Evolutionary conservation across 2,329 filamentous ascomycete species (phyloP).

Genomic region (Penicillium occitanis): DNA sequence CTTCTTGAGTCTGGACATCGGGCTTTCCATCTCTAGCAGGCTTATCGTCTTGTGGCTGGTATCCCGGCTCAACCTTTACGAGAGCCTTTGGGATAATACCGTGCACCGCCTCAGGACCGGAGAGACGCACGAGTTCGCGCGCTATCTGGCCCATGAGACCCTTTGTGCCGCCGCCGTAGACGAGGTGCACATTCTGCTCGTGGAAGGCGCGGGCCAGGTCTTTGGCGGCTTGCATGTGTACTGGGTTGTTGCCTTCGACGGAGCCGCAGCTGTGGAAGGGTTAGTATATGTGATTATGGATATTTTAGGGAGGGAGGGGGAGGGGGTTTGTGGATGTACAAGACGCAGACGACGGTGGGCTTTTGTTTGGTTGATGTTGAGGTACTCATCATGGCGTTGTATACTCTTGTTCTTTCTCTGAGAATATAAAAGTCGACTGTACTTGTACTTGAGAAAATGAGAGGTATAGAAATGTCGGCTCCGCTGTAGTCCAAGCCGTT

Average conservation of each 20-base stretch:
- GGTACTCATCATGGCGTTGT: conserved; percentile 1
- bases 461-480: neutral
- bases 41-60: conserved; percentile 22
- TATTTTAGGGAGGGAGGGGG: neutral
- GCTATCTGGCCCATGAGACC: conserved; percentile 96
- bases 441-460: neutral
- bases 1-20: conserved; percentile 48
- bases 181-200: conserved; percentile 73
- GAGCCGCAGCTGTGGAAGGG: conserved; percentile 68
- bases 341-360: conserved; percentile 78
- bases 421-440: neutral
- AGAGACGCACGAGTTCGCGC: conserved; percentile 77
- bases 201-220: conserved; percentile 72
- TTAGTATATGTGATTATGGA: neutral
- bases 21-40: neutral
- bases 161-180: conserved; percentile 92
- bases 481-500: neutral
- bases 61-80: conserved; percentile 65
- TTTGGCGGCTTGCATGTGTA: conserved; percentile 75
- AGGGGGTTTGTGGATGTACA: conserved; percentile 48
- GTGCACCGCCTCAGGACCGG: conserved; percentile 78
- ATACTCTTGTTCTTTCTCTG: neutral
- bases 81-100: conserved; percentile 90
- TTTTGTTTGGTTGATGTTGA: conserved; percentile 32
- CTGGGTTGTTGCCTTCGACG: conserved; percentile 67